Evolutionary conservation across 176 grass and related monocot genomes (phyloP).

Genomic region (Sorghum bicolor): DNA sequence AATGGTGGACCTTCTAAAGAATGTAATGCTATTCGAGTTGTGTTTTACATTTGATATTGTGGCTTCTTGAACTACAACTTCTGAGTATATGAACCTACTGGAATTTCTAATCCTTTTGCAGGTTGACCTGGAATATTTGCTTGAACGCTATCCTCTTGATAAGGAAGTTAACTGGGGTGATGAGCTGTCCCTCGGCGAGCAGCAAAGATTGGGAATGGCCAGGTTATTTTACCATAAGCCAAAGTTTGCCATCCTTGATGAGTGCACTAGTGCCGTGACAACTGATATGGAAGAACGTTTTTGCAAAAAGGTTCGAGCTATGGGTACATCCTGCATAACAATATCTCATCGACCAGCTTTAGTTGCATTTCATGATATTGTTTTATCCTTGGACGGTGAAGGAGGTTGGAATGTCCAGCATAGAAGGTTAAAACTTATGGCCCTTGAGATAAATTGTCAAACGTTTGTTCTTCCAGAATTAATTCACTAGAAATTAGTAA

Average conservation of each 20-base stretch:
- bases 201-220: slow-evolving; percentile 99
- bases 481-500: slow-evolving; percentile 15
- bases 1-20: slow-evolving; percentile 92
- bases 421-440: slow-evolving; percentile 62
- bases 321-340: slow-evolving; percentile 98
- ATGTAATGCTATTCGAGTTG: slow-evolving; percentile 58
- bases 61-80: slow-evolving; percentile 19
- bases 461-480: slow-evolving; percentile 18
- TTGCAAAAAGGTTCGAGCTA: slow-evolving; percentile 90
- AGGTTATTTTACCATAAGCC: slow-evolving; percentile 97
- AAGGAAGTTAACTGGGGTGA: slow-evolving; percentile 99
- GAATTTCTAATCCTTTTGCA: slow-evolving; percentile 50
- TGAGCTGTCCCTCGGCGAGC: slow-evolving; percentile 95
- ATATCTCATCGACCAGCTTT: slow-evolving; percentile 97
- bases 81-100: slow-evolving; percentile 25
- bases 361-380: slow-evolving; percentile 99
- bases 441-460: slow-evolving; percentile 19
- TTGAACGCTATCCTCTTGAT: slow-evolving; percentile 91
- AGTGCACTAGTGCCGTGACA: slow-evolving; percentile 98
- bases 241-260: slow-evolving; percentile 98
- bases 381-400: slow-evolving; percentile 96
- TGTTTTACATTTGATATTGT: slow-evolving; percentile 20
- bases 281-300: slow-evolving; percentile 99
- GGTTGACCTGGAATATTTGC: slow-evolving; percentile 97
- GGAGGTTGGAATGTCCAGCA: slow-evolving; percentile 88